Evolutionary conservation across 129 eudicot species (phyloP).

Genomic region (Helianthus annuus): DNA sequence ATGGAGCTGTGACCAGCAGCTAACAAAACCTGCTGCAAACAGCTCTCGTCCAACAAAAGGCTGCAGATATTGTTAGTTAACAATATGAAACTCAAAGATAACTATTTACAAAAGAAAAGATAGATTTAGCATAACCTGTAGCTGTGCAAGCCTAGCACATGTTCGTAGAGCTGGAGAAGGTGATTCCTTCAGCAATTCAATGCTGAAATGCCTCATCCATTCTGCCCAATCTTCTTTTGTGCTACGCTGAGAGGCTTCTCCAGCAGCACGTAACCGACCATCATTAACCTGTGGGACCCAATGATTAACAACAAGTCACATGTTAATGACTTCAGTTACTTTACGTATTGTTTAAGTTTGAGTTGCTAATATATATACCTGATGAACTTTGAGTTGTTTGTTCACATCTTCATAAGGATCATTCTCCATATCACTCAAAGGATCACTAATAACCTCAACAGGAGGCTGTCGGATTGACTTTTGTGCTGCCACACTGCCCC

Average conservation of each 20-base stretch:
- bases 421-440: slow-evolving; percentile 81
- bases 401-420: slow-evolving; percentile 59
- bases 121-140: slow-evolving; percentile 54
- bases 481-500: slow-evolving; percentile 73
- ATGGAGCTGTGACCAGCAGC: slow-evolving; percentile 93
- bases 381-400: slow-evolving; percentile 60
- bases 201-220: slow-evolving; percentile 99
- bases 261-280: slow-evolving; percentile 85
- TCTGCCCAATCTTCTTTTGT: slow-evolving; percentile 99
- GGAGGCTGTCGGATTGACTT: slow-evolving; percentile 65
- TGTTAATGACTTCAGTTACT: slow-evolving; percentile 11
- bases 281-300: slow-evolving; percentile 66
- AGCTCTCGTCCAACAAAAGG: slow-evolving; percentile 97
- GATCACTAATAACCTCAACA: slow-evolving; percentile 91
- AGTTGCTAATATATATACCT: slow-evolving; percentile 41
- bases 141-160: slow-evolving; percentile 97
- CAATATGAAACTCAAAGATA: slow-evolving; percentile 1
- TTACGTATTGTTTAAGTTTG: not conserved
- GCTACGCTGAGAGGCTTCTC: slow-evolving; percentile 98
- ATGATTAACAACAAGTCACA: slow-evolving; percentile 19
- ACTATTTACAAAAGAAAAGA: not conserved
- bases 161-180: slow-evolving; percentile 95
- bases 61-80: slow-evolving; percentile 55
- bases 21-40: slow-evolving; percentile 98
- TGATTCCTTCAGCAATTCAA: slow-evolving; percentile 90